Evolutionary conservation across 2,329 filamentous ascomycete species (phyloP).

Genomic region (Arthrobotrys conoides): DNA sequence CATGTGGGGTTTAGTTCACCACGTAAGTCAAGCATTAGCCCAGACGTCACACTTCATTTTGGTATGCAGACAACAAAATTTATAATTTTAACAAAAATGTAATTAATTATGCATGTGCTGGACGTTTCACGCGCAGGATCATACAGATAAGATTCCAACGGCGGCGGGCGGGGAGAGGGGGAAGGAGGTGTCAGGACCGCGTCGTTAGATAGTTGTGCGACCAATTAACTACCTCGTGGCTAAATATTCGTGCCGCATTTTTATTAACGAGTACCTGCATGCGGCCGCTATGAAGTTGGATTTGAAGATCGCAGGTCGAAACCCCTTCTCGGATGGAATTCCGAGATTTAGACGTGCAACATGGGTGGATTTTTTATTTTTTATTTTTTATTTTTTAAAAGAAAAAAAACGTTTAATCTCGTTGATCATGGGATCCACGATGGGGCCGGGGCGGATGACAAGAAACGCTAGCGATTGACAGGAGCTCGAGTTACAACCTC

Average conservation of each 20-base stretch:
- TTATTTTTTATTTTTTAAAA: too few relatives aligned
- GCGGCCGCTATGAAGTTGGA: background rate
- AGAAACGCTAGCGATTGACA: conserved; percentile 28
- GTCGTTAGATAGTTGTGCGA: background rate
- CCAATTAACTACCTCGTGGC: background rate
- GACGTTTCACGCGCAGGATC: background rate
- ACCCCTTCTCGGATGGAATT: conserved; percentile 13
- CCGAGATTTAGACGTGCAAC: conserved; percentile 5
- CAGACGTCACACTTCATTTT: background rate
- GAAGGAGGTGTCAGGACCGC: background rate
- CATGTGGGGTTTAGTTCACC: background rate
- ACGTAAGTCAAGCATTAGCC: conserved; percentile 1
- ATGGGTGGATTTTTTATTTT: conserved; percentile 14
- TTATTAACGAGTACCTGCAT: background rate
- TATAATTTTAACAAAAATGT: background rate
- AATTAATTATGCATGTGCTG: background rate
- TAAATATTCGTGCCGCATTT: conserved; percentile 5
- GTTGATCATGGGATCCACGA: conserved; percentile 13
- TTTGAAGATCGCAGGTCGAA: background rate
- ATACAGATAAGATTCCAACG: background rate
- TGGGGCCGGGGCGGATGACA: conserved; percentile 2
- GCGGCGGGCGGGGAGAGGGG: background rate
- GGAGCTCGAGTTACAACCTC: conserved; percentile 1
- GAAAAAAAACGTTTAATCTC: conserved; percentile 30
- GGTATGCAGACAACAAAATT: background rate